A percentile compares a stretch with the other conserved stretches of the same genome.
phyloP scores from a whole-genome alignment of 1,284 basidiomycete species.

The Blastosporella zonata region DNA sequence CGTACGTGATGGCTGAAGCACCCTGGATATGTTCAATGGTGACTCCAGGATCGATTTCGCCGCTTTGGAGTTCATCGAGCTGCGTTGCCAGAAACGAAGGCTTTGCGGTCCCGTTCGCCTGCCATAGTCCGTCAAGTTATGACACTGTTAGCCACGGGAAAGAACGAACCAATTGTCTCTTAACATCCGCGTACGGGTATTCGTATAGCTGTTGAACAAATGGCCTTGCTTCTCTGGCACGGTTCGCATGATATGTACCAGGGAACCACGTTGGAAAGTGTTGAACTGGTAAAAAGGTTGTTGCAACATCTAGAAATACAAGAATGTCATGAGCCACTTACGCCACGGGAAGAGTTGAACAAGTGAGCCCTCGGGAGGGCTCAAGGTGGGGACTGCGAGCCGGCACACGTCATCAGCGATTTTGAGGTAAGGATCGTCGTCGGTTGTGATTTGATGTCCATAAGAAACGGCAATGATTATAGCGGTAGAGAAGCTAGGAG shows the following conservation, averaged over 20 bases:
- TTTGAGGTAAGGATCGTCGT: slow-evolving; percentile 20
- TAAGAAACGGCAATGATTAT: slow-evolving; percentile 21
- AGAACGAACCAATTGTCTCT: no score
- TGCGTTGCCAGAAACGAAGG: slow-evolving; percentile 18
- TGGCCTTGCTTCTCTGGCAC: slow-evolving; percentile 7
- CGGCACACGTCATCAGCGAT: slow-evolving; percentile 11
- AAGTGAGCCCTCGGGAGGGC: slow-evolving; percentile 18
- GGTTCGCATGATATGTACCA: slow-evolving; percentile 20
- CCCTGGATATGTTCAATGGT: slow-evolving; percentile 15
- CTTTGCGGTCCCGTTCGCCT: slow-evolving; percentile 18
- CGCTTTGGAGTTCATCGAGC: slow-evolving; percentile 11
- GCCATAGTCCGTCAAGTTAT: no score
- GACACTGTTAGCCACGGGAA: no score
- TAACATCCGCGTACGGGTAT: slow-evolving; percentile 17
- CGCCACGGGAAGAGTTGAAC: slow-evolving; percentile 21
- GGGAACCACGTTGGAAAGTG: slow-evolving; percentile 27
- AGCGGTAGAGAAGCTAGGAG: slow-evolving; percentile 18
- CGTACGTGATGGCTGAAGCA: slow-evolving; percentile 10
- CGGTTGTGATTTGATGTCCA: slow-evolving; percentile 21
- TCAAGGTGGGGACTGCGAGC: slow-evolving; percentile 10
- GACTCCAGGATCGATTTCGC: background rate
- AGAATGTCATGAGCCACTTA: slow-evolving; percentile 1
- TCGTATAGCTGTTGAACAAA: slow-evolving; percentile 14
- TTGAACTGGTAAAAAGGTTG: slow-evolving; percentile 14
- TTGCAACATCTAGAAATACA: background rate